Conservation (phyloP, 2,329 filamentous ascomycete genomes). For the Pseudogymnoascus sp. region DNA sequence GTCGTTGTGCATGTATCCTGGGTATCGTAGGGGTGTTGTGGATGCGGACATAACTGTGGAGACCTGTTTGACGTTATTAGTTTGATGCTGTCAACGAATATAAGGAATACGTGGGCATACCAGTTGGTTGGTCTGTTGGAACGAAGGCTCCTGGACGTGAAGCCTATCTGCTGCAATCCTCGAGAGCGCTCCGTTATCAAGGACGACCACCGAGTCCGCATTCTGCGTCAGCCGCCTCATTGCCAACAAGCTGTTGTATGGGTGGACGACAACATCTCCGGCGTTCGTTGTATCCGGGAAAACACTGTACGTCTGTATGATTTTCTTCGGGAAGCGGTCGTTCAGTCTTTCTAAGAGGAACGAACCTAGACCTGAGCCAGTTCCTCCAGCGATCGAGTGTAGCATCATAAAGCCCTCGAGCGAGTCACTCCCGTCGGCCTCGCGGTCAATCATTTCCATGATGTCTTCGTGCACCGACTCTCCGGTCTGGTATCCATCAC, state of each 20-base stretch:
- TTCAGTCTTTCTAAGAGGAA: constrained; percentile 93
- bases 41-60: constrained; percentile 98
- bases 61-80: constrained; percentile 39
- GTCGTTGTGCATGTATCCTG: constrained; percentile 99
- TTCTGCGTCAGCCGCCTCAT: constrained; percentile 90
- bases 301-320: constrained; percentile 98
- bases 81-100: background rate
- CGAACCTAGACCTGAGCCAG: constrained; percentile 89
- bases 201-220: constrained; percentile 91
- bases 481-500: constrained; percentile 87
- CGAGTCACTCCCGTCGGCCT: constrained; percentile 95
- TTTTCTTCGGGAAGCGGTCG: constrained; percentile 95
- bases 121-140: constrained; percentile 94
- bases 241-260: constrained; percentile 91
- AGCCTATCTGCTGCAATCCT: constrained; percentile 90
- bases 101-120: constrained; percentile 36
- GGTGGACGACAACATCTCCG: constrained; percentile 90
- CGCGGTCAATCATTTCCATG: constrained; percentile 98
- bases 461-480: constrained; percentile 92
- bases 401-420: constrained; percentile 98
- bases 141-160: constrained; percentile 90
- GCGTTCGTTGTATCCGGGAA: constrained; percentile 88
- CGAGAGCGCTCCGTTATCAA: constrained; percentile 90
- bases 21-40: constrained; percentile 91
- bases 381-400: constrained; percentile 95